A percentile compares a stretch with the other conserved stretches of the same genome.
phyloP scores from a whole-genome alignment of 495 filamentous ascomycete species.

The Glonium stellatum region DNA sequence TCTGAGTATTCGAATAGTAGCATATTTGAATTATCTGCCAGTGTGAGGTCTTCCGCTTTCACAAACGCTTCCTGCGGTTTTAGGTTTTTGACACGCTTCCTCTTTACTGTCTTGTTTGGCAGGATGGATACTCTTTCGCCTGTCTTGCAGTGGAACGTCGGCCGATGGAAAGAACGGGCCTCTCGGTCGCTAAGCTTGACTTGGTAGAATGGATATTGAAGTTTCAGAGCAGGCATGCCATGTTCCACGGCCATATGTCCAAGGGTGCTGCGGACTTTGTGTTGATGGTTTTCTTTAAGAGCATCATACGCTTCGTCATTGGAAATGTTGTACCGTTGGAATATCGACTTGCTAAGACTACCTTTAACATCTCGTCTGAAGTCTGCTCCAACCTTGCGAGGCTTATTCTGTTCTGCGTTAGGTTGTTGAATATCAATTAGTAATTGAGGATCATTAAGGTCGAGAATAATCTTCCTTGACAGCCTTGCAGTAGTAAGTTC shows the following conservation, averaged over 20 bases:
- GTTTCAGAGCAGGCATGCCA: conserved; percentile 76
- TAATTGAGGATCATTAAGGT: conserved; percentile 83
- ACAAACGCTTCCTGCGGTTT: conserved; percentile 67
- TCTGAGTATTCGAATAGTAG: conserved; percentile 93
- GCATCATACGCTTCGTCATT: conserved; percentile 93
- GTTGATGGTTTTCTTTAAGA: conserved; percentile 93
- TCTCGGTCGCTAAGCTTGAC: conserved; percentile 71
- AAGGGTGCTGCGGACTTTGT: conserved; percentile 85
- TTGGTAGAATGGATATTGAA: conserved; percentile 92
- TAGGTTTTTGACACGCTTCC: conserved; percentile 71
- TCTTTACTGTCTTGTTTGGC: conserved; percentile 63
- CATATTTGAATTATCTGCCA: conserved; percentile 80
- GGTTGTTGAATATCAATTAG: conserved; percentile 60
- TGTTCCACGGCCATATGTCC: conserved; percentile 84
- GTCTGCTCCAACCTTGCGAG: conserved; percentile 34
- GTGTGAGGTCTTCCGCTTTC: conserved; percentile 65
- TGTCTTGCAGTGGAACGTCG: conserved; percentile 53
- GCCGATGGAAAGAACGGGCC: conserved; percentile 87
- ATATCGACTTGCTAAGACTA: conserved; percentile 53
- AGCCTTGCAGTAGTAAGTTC: conserved; percentile 56
- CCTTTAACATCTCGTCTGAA: conserved; percentile 51
- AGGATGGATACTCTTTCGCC: conserved; percentile 41
- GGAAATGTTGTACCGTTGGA: conserved; percentile 83
- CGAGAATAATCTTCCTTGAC: conserved; percentile 70
- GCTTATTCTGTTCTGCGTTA: conserved; percentile 30